Percentiles rank a stretch among this genome's conserved stretches.
Conservation (phyloP, 139 green algal species). For the Nannochloris sp. region DNA sequence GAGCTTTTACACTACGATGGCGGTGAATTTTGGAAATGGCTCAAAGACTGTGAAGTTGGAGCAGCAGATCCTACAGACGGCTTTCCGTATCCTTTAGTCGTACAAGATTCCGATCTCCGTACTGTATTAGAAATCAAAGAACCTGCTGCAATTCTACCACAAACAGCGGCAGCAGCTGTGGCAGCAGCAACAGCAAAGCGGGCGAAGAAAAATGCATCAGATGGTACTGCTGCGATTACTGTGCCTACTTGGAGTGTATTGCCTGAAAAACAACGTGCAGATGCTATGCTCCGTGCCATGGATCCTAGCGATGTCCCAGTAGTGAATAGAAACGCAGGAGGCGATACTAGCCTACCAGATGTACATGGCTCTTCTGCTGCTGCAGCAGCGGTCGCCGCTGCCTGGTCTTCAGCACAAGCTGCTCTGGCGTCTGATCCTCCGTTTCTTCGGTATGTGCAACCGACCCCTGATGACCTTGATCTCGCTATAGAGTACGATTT, state of each 20-base stretch:
- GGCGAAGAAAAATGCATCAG: neutral
- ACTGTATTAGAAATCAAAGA: conserved; percentile 28
- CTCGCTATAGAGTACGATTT: conserved; percentile 89
- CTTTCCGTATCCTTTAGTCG: conserved; percentile 22
- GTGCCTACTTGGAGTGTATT: conserved; percentile 13
- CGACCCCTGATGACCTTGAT: conserved; percentile 37
- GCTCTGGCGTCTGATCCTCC: conserved; percentile 5
- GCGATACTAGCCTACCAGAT: neutral
- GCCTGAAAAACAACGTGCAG: conserved; percentile 2
- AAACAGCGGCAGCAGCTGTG: neutral
- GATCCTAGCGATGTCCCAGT: neutral
- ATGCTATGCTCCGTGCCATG: conserved; percentile 6
- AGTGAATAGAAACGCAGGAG: neutral
- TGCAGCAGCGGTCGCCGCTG: neutral
- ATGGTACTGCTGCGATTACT: conserved; percentile 19
- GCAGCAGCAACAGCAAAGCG: neutral
- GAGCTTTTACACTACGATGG: conserved; percentile 18
- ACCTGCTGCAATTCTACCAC: neutral
- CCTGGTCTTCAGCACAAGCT: neutral
- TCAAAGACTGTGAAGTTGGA: conserved; percentile 22
- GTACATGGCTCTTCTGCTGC: neutral
- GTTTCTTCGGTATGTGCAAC: conserved; percentile 33
- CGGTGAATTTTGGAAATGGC: conserved; percentile 29
- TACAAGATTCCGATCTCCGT: conserved; percentile 33
- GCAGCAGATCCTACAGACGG: conserved; percentile 16